Evolutionary conservation across 257 asterid species (phyloP).

Genomic region (Rhazya stricta): DNA sequence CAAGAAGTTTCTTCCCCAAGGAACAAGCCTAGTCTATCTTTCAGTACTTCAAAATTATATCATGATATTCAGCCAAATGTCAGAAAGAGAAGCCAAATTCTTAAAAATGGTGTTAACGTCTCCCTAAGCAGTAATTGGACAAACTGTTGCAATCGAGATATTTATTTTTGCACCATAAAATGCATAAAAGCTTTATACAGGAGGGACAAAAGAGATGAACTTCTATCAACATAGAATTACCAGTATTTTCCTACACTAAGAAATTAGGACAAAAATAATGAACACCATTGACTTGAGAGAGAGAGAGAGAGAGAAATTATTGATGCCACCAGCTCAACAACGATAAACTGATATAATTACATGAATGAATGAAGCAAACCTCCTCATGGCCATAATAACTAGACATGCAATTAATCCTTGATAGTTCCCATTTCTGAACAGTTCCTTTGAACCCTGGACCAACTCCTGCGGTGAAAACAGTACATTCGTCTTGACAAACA

Average conservation of each 20-base stretch:
- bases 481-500: conserved; percentile 77
- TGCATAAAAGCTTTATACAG: background rate
- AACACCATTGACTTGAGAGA: background rate
- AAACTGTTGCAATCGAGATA: background rate
- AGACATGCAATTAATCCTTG: conserved; percentile 64
- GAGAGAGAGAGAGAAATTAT: background rate
- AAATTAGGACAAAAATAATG: background rate
- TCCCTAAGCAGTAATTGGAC: background rate
- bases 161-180: no score
- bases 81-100: background rate
- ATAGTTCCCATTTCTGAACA: conserved; percentile 85
- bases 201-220: background rate
- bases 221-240: background rate
- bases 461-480: conserved; percentile 91
- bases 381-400: conserved; percentile 94
- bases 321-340: background rate
- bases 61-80: background rate
- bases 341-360: background rate
- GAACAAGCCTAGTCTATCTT: background rate
- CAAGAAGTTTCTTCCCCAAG: background rate
- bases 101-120: background rate
- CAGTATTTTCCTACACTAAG: background rate
- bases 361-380: conserved; percentile 48
- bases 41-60: background rate
- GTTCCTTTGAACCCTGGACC: conserved; percentile 94